A percentile compares a stretch with the other conserved stretches of the same genome.
Conservation (phyloP, 164 flowering plant genomes). For the Brasenia schreberi region DNA sequence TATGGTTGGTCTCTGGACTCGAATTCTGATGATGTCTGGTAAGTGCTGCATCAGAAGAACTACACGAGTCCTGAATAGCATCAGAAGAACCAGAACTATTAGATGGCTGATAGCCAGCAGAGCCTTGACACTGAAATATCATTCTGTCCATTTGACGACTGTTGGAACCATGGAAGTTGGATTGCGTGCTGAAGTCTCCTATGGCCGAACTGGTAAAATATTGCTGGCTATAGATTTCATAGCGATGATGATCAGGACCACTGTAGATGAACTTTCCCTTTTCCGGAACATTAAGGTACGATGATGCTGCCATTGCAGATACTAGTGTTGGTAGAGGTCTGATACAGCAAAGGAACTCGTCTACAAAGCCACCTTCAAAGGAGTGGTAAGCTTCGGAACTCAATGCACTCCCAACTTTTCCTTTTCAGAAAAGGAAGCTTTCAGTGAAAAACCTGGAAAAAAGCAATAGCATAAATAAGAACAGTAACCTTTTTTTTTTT, state of each 20-base stretch:
- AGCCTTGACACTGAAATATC: slow-evolving; percentile 15
- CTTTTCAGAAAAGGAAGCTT: not conserved
- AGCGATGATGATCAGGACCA: slow-evolving; percentile 21
- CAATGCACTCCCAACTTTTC: not conserved
- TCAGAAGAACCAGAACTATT: slow-evolving; percentile 14
- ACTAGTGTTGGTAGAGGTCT: not conserved
- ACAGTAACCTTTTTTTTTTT: not conserved
- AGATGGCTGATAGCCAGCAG: slow-evolving; percentile 16
- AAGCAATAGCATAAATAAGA: too few species aligned
- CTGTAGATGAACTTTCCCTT: slow-evolving; percentile 20
- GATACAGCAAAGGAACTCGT: not conserved
- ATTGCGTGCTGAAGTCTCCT: slow-evolving; percentile 22
- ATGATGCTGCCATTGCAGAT: not conserved
- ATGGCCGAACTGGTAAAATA: slow-evolving; percentile 44
- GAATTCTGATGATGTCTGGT: slow-evolving; percentile 2
- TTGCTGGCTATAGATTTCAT: slow-evolving; percentile 37
- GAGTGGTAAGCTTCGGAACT: not conserved
- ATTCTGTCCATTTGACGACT: slow-evolving; percentile 18
- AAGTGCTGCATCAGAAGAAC: slow-evolving; percentile 6
- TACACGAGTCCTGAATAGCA: slow-evolving; percentile 13
- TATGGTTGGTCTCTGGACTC: not conserved
- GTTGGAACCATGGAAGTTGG: slow-evolving; percentile 17
- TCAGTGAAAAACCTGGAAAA: not conserved
- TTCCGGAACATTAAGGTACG: not conserved
- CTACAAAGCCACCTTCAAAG: not conserved